A percentile compares a stretch with the other conserved stretches of the same genome.
Conservation (phyloP, 2,329 filamentous ascomycete species). For the Ophiostoma australiae region DNA sequence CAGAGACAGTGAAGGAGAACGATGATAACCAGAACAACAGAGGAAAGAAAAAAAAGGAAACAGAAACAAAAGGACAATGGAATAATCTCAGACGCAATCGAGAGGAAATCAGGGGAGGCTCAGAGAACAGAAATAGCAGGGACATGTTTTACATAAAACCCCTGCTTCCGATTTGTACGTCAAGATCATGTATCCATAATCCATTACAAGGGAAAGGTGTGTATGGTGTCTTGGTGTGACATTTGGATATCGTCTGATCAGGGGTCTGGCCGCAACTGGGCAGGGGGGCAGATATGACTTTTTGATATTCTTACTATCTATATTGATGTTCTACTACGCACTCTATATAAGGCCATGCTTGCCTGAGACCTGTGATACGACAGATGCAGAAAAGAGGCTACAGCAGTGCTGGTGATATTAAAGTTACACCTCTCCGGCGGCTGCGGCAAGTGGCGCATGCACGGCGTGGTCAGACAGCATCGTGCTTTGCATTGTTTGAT, state of each 20-base stretch:
- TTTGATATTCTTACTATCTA: too few relatives aligned
- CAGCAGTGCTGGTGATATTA: neutral
- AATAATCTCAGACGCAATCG: neutral
- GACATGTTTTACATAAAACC: constrained; percentile 7
- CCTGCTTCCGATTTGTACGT: neutral
- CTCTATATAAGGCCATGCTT: too few relatives aligned
- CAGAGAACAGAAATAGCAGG: neutral
- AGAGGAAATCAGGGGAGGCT: neutral
- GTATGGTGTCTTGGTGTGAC: neutral
- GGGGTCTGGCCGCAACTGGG: neutral
- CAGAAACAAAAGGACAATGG: neutral
- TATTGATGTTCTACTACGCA: too few relatives aligned
- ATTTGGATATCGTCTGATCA: constrained; percentile 4
- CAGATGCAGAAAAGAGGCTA: neutral
- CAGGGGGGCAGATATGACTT: neutral
- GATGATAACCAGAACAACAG: neutral
- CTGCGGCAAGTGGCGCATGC: neutral
- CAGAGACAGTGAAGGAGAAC: neutral
- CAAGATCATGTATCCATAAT: neutral
- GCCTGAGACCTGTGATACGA: too few relatives aligned
- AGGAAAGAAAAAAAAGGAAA: neutral
- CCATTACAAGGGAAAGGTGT: neutral
- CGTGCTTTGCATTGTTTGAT: neutral
- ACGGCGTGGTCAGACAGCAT: neutral
- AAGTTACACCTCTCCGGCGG: neutral